phyloP scores from a whole-genome alignment of 768 basidiomycete genomes.

The Hericium alpestre region DNA sequence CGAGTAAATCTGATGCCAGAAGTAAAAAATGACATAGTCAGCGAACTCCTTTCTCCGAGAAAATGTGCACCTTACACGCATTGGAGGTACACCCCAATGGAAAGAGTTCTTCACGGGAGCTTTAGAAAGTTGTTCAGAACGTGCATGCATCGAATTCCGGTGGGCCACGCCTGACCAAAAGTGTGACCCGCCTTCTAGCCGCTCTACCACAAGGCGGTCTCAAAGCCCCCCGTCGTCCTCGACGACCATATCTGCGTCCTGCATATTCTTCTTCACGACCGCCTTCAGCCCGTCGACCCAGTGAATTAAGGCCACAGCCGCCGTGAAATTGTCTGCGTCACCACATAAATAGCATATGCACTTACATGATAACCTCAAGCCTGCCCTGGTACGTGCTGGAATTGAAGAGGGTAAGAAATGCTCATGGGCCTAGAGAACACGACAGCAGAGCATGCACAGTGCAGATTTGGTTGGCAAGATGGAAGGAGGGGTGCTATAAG shows the following conservation, averaged over 20 bases:
- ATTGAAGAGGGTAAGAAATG: slow-evolving; percentile 60
- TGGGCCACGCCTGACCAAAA: slow-evolving; percentile 11
- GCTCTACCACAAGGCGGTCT: slow-evolving; percentile 7
- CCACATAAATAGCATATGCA: slow-evolving; percentile 56
- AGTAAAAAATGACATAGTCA: too few relatives aligned
- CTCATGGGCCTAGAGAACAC: slow-evolving; percentile 61
- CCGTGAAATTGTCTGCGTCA: slow-evolving; percentile 63
- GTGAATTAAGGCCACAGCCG: slow-evolving; percentile 35
- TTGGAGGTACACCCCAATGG: too few relatives aligned
- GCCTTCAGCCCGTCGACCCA: slow-evolving; percentile 38
- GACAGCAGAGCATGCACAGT: slow-evolving; percentile 64
- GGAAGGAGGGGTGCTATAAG: slow-evolving; percentile 62
- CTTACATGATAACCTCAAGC: slow-evolving; percentile 40
- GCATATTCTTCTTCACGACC: background rate
- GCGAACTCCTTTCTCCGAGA: too few relatives aligned
- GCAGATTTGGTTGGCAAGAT: slow-evolving; percentile 29
- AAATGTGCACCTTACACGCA: too few relatives aligned
- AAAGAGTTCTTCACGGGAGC: background rate
- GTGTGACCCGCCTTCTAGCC: slow-evolving; percentile 10
- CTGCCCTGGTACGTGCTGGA: slow-evolving; percentile 41
- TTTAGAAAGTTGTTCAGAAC: background rate
- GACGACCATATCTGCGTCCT: background rate
- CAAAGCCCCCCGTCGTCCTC: background rate
- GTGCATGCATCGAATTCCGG: slow-evolving; percentile 1
- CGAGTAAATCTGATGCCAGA: too few relatives aligned